phyloP scores from a whole-genome alignment of 108 stramenopile species.

The Nannochloropsis granulata region DNA sequence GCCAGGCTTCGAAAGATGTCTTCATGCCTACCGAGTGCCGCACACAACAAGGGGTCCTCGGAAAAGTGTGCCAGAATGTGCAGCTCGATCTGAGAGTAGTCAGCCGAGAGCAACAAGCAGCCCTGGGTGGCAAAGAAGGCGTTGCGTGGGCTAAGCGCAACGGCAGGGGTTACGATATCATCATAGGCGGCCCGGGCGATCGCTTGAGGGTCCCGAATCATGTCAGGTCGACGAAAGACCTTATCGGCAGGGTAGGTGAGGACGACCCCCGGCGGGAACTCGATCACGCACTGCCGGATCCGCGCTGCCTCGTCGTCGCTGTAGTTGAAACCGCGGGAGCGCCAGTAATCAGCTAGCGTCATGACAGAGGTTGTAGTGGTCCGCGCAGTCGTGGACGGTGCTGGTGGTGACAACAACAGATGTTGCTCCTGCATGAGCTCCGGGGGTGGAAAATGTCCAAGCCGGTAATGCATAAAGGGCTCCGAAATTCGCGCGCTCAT shows the following conservation, averaged over 20 bases:
- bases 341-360: background rate
- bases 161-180: background rate
- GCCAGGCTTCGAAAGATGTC: constrained; percentile 28
- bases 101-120: constrained; percentile 34
- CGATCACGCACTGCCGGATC: background rate
- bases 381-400: background rate
- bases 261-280: background rate
- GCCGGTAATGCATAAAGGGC: background rate
- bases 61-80: constrained; percentile 38
- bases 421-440: background rate
- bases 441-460: background rate
- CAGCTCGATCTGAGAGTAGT: constrained; percentile 34
- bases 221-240: background rate
- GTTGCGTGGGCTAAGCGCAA: constrained; percentile 6
- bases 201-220: background rate
- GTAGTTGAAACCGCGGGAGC: background rate
- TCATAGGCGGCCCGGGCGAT: background rate
- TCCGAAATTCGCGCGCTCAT: background rate
- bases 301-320: background rate
- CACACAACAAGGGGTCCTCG: constrained; percentile 13
- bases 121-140: constrained; percentile 8
- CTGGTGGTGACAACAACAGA: background rate
- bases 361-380: background rate
- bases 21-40: constrained; percentile 14
- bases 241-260: constrained; percentile 29